Evolutionary conservation across 768 basidiomycete genomes (phyloP), one percentile per base, ranked within the genome.

Genomic region (Hypholoma sublateritium): DNA sequence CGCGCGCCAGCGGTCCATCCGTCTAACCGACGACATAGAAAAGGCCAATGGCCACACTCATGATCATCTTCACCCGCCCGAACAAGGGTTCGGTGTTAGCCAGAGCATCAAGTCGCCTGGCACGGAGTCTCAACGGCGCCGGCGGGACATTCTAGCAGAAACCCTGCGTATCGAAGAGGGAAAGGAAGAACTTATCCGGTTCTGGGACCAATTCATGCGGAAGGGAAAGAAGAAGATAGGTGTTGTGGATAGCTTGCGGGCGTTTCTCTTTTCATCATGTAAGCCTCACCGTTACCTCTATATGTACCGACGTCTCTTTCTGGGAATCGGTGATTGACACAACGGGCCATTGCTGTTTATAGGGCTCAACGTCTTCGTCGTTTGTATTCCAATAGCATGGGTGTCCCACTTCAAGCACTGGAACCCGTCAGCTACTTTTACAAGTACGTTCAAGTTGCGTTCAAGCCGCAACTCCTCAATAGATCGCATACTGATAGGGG

Each of bases 381-480:
- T 86, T 1, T 74, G 84, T 59, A 75, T 87, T 5, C 87, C 87
- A 0, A 54, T 87, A 21, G 80, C 86, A 16, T 89, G 85, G 85
- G 76, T 73, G 9, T 76, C 80, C 0, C 81, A 87, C 64, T 87
- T 84, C 53, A 41, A 67, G 64, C 45, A 58, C 16, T 81, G 77
- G 78, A 58, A 64, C 19, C 62, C 69, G 57, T 62, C 59, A n/a
- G 49, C 67, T 9, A 77, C 77, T 8, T 86, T 85, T 61, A 65
- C 74, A 28, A 67, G 81, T 85, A 63, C 57, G 81, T 69, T 36
- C 47, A 32, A 16, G 68, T 28, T 19, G 22, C 57, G 81, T 69
- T 36, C 47, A 32, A 16, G 68, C 24, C 17, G 22, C 28, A 24
- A 17, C 17, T 2, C n/a, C 34, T 3, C 53, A 4, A 16, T 11